phyloP scores from a whole-genome alignment of 1,284 basidiomycete genomes.

The Cystobasidium slooffiae region DNA sequence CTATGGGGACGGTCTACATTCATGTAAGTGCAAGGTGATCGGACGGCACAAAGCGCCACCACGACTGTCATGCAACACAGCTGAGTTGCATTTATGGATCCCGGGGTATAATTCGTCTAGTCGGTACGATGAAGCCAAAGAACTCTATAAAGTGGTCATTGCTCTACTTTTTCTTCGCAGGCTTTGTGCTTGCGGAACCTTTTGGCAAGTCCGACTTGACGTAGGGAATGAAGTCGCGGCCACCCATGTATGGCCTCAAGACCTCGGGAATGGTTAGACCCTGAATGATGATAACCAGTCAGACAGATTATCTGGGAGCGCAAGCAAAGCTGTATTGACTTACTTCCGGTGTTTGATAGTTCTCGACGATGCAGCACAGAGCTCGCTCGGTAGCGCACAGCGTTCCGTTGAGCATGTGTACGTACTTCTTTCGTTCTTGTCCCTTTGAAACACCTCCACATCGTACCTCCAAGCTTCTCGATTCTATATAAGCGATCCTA shows the following conservation, averaged over 20 bases:
- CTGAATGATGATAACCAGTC: conserved; percentile 57
- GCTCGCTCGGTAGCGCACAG: conserved; percentile 96
- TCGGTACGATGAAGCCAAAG: background rate
- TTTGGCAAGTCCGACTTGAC: conserved; percentile 77
- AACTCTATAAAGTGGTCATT: background rate
- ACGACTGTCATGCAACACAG: no score
- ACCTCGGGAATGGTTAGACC: conserved; percentile 87
- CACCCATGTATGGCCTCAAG: conserved; percentile 92
- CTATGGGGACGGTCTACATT: background rate
- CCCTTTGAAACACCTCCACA: conserved; percentile 87
- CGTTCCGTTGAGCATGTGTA: conserved; percentile 97
- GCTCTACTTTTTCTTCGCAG: conserved; percentile 60
- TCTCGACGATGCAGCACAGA: conserved; percentile 96
- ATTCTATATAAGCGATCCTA: conserved; percentile 64
- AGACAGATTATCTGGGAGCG: background rate
- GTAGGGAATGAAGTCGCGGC: conserved; percentile 89
- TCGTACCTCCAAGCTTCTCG: conserved; percentile 82
- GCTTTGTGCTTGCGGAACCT: conserved; percentile 64
- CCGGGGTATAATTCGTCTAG: background rate
- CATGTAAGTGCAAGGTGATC: conserved; percentile 5
- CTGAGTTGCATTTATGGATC: background rate
- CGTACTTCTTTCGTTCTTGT: conserved; percentile 84
- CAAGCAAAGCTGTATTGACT: conserved; percentile 52
- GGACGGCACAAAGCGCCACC: background rate
- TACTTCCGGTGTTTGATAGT: conserved; percentile 94